Base-by-base conservation (phyloP, 192 early-diverging fungal species). In the Funneliformis geosporum region DNA sequence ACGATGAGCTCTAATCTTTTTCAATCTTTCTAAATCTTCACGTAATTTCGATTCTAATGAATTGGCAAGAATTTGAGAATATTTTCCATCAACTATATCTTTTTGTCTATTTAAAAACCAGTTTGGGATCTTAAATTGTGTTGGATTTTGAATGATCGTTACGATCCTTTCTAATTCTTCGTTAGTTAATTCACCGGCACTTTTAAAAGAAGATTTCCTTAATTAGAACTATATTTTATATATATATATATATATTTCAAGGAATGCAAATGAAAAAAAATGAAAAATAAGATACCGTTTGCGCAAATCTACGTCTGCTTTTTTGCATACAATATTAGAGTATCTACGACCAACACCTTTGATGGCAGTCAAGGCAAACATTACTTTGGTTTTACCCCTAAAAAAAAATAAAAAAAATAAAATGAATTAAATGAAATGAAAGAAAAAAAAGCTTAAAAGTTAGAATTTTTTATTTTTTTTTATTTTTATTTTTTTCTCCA, bases 71-170 rank as follows among this genome's bases (percentile, higher is more conserved):
- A 94, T 87, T 89, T 99, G 97, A 79, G 93, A 91, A 93, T 94
- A 96, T 89, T 95, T 96, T 86, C 96, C 96, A 84, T 95, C 93
- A 81, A 92, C 89, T 85, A 95, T 92, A 90, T 99, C 96, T 94
- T 98, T 99, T 88, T 99, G 97, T 87, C 96, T 93, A 94, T 99
- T 99, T 76, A 99, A 92, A 95, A 98, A 99, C 97, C 97, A 99
- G 88, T 94, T 89, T 79, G 97, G 97, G 90, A 99, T 97, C 92
- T 97, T 97, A 93, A 96, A 99, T 89, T 99, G 95, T 83, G 93
- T 93, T 75, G 97, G 97, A 95, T 98, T 97, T 89, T 99, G 97
- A 88, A 99, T 92, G 86, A 99, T 99, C 85, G 93, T 95, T 76
- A 99, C 96, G 71, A 99, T 87, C 83, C 97, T 95, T 90, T 98